Conservation (phyloP, 2,329 filamentous ascomycete species). For the Alternaria ethzedia region DNA sequence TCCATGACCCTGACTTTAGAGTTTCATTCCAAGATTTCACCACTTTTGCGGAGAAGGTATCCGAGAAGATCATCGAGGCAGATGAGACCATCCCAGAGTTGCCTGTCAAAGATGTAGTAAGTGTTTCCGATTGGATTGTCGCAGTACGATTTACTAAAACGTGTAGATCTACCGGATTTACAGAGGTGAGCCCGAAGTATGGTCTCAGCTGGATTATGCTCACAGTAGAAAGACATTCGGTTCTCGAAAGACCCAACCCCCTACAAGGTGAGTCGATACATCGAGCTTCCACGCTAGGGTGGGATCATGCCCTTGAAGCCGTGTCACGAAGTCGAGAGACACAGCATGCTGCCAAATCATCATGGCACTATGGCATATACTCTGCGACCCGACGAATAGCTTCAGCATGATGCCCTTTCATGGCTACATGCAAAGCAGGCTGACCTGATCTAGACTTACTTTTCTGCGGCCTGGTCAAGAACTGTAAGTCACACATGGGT, state of each 20-base stretch:
- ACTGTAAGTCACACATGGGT: not conserved
- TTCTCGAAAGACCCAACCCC: conserved; percentile 86
- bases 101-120: conserved; percentile 79
- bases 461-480: conserved; percentile 1
- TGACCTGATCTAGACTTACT: not conserved
- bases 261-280: conserved; percentile 71
- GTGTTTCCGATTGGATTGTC: conserved; percentile 21
- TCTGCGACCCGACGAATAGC: not conserved
- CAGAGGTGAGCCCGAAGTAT: conserved; percentile 53
- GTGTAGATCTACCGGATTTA: conserved; percentile 80
- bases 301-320: not conserved
- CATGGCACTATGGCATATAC: not conserved
- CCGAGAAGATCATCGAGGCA: conserved; percentile 70
- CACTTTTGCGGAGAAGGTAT: conserved; percentile 75
- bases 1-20: conserved; percentile 80
- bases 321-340: not conserved
- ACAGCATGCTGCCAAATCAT: not conserved
- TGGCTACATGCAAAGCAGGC: not conserved
- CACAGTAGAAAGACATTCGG: conserved; percentile 65
- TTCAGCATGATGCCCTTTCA: not conserved
- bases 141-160: conserved; percentile 12
- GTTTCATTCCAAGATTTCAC: conserved; percentile 81
- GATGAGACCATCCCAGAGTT: conserved; percentile 87
- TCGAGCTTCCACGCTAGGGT: not conserved
- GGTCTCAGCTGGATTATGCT: not conserved